A percentile compares a stretch with the other conserved stretches of the same genome.
These are phyloP conservation scores for Bolboschoenus planiculmis DNA, from an alignment of 176 grass and related monocot genomes.

Conservation along the genomic window DNA sequence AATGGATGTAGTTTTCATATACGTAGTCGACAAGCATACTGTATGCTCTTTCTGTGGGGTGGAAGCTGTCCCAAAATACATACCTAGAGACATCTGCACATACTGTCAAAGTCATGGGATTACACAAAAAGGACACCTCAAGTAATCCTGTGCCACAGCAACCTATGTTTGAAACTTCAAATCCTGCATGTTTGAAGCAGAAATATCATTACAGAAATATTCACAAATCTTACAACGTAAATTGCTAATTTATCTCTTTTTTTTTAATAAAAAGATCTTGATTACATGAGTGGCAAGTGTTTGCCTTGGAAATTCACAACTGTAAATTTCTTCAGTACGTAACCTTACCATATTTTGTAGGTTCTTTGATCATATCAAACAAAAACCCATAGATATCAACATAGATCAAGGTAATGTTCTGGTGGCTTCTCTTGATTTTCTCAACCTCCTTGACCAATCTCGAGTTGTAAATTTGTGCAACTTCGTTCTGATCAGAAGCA, in stretches of 20 bases:
- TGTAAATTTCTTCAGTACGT: background rate
- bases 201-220: background rate
- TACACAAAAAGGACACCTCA: conserved; percentile 54
- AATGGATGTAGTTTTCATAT: conserved; percentile 43
- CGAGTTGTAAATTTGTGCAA: conserved; percentile 44
- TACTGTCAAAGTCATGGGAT: conserved; percentile 34
- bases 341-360: conserved; percentile 30
- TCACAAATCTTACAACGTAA: background rate
- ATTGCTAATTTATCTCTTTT: background rate
- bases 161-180: conserved; percentile 34
- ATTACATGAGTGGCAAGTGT: background rate
- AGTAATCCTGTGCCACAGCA: conserved; percentile 67
- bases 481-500: conserved; percentile 39
- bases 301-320: background rate
- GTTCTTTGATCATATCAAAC: conserved; percentile 53
- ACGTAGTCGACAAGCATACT: conserved; percentile 44
- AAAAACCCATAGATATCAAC: conserved; percentile 51
- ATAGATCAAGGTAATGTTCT: conserved; percentile 24
- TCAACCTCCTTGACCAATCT: conserved; percentile 20
- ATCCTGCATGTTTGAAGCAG: conserved; percentile 14
- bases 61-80: conserved; percentile 84
- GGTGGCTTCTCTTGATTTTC: background rate
- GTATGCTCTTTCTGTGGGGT: conserved; percentile 68
- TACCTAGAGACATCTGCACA: conserved; percentile 38
- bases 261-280: background rate